Evolutionary conservation across 441 rosid genomes (phyloP), one percentile per base, ranked within the genome.

Genomic region (Sinapis alba): DNA sequence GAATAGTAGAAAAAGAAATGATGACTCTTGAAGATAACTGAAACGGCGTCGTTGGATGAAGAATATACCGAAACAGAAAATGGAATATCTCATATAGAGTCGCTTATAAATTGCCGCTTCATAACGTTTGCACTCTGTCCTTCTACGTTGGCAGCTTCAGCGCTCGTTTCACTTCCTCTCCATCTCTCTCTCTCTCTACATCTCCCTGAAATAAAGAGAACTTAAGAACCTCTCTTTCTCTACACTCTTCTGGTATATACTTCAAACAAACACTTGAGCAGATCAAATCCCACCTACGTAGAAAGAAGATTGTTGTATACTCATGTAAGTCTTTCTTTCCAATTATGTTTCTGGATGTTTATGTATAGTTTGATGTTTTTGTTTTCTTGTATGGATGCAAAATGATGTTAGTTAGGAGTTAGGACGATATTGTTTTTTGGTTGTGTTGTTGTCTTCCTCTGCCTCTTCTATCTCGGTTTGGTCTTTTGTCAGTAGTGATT

Each of bases 51-150:
- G 80, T 71, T 12, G 4, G 0, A 23, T 0, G 15, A 13, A 45
- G 80, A 77, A 77, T 43, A 43, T 43, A 43, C 50, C 18, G 50
- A 43, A 43, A 43, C 50, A 43, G 16, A 43, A 43, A 43, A 64
- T 21, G 62, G 80, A 71, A 77, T 77, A 77, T 77, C 76, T 77
- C 75, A 16, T 64, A 32, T 1, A 26, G 75, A 71, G 67, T 45
- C 15, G 51, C 71, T 71, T 77, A 77, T 77, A 77, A 76, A 77
- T 65, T 7, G 12, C 19, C 51, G 43, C 58, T 70, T 64, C 59
- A 47, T 28, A 23, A 43, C 71, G 45, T n/a, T 70, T 70, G 30
- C 34, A 64, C 67, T 77, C 13, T 76, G 30, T 13, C 54, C 61
- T 63, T 64, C 47, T 76, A 70, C 75, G 64, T 76, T 2, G 18